Percentiles rank a stretch among this genome's conserved stretches.
Conservation (phyloP, 768 basidiomycete genomes). For the Lyophyllum shimeji region DNA sequence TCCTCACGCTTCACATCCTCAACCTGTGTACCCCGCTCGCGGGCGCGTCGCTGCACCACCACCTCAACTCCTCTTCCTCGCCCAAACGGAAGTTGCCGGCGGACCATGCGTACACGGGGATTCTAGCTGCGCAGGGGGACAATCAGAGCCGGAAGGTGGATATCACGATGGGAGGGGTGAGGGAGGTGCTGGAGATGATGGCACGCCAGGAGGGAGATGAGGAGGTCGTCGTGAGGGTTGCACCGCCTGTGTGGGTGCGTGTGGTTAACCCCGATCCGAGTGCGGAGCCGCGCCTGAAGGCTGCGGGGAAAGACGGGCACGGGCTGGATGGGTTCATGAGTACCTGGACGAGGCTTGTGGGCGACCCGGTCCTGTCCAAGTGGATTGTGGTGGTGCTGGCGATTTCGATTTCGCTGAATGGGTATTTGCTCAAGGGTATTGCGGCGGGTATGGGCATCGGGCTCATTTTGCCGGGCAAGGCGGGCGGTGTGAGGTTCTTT, state of each 20-base stretch:
- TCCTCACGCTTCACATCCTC: conserved; percentile 87
- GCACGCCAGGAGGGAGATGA: conserved; percentile 18
- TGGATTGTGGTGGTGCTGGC: conserved; percentile 91
- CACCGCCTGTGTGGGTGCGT: conserved; percentile 57
- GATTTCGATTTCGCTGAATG: conserved; percentile 86
- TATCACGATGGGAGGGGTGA: conserved; percentile 59
- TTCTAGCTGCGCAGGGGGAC: not conserved
- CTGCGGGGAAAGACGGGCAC: not conserved
- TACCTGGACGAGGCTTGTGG: conserved; percentile 87
- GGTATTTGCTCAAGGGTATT: conserved; percentile 88
- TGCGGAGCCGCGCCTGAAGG: too few relatives aligned
- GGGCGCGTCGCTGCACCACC: conserved; percentile 25
- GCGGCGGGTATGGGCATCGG: conserved; percentile 38
- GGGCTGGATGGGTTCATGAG: conserved; percentile 82
- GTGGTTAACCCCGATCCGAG: conserved; percentile 24
- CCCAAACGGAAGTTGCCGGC: conserved; percentile 10
- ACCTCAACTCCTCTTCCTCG: too few relatives aligned
- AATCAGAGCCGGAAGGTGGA: conserved; percentile 55
- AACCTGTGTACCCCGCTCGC: conserved; percentile 93
- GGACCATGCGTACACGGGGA: conserved; percentile 30
- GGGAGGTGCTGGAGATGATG: conserved; percentile 43
- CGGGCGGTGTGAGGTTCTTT: conserved; percentile 12
- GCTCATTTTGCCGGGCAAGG: conserved; percentile 26
- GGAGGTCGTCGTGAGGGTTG: conserved; percentile 59
- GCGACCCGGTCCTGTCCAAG: conserved; percentile 91